Evolutionary conservation across 2,329 filamentous ascomycete species (phyloP).

Genomic region (Berkeleyomyces rouxiae): DNA sequence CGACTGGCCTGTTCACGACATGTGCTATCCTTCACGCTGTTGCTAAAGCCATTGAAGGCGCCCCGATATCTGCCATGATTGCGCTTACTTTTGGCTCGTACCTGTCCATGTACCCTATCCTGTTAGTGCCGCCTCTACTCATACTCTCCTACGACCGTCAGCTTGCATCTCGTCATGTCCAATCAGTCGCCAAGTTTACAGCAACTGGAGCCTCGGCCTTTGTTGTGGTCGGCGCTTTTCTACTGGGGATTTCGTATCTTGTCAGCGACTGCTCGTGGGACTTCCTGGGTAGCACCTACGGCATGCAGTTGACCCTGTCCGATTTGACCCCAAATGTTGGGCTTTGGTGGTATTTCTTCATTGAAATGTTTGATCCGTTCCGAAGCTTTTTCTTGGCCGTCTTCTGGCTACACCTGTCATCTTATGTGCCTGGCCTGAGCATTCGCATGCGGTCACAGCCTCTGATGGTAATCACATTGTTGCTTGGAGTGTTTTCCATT

Average conservation of each 20-base stretch:
- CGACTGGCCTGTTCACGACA: conserved; percentile 77
- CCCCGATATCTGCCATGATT: conserved; percentile 60
- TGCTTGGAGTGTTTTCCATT: conserved; percentile 78
- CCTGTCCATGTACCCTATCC: conserved; percentile 75
- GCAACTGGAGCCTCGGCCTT: conserved; percentile 36
- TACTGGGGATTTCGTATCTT: conserved; percentile 56
- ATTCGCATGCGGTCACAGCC: conserved; percentile 74
- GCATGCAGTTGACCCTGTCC: conserved; percentile 75
- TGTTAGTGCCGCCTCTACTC: conserved; percentile 68
- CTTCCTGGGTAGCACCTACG: conserved; percentile 78
- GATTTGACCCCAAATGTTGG: conserved; percentile 92
- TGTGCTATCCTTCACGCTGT: conserved; percentile 75
- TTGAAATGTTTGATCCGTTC: conserved; percentile 98
- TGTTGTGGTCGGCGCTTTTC: conserved; percentile 34
- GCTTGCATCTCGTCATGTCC: conserved; percentile 19
- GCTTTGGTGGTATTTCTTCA: conserved; percentile 99
- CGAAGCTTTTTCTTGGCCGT: conserved; percentile 91
- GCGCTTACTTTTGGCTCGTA: conserved; percentile 78
- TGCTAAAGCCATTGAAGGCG: conserved; percentile 60
- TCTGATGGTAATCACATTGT: conserved; percentile 65
- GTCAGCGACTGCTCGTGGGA: conserved; percentile 69
- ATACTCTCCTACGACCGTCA: conserved; percentile 64
- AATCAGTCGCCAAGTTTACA: conserved; percentile 34
- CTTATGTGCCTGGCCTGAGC: conserved; percentile 75
- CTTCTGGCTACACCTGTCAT: conserved; percentile 88